phyloP scores from a whole-genome alignment of 257 asterid genomes.

The Rauvolfia tetraphylla region DNA sequence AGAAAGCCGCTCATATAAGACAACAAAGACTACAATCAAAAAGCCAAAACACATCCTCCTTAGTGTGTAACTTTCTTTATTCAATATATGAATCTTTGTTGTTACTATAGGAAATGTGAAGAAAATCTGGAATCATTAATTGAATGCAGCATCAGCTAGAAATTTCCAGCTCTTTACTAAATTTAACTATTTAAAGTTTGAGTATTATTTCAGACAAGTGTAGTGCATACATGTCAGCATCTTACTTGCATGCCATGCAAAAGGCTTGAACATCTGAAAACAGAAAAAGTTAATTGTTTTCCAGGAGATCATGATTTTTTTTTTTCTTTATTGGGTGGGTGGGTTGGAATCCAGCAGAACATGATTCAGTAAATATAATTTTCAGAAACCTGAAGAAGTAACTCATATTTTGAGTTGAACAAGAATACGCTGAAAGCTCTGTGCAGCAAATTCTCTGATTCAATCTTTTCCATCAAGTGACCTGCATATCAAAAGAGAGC shows the following conservation, averaged over 20 bases:
- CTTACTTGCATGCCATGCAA: background rate
- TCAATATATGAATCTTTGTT: background rate
- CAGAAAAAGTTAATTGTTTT: background rate
- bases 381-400: conserved; percentile 77
- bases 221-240: background rate
- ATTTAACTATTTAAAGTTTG: background rate
- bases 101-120: background rate
- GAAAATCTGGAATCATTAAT: background rate
- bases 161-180: background rate
- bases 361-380: conserved; percentile 5
- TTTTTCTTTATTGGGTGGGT: too few species aligned
- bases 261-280: background rate
- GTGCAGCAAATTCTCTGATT: conserved; percentile 68
- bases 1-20: background rate
- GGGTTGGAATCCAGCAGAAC: background rate
- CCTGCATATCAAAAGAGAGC: conserved; percentile 41
- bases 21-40: background rate
- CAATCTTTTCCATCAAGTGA: conserved; percentile 90
- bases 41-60: background rate
- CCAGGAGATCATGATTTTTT: background rate
- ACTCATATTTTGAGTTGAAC: conserved; percentile 82
- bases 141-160: background rate
- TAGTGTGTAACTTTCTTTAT: background rate
- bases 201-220: background rate
- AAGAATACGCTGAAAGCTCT: conserved; percentile 96